Evolutionary conservation across 2,329 filamentous ascomycete species (phyloP).

Genomic region (Calonectria naviculata): DNA sequence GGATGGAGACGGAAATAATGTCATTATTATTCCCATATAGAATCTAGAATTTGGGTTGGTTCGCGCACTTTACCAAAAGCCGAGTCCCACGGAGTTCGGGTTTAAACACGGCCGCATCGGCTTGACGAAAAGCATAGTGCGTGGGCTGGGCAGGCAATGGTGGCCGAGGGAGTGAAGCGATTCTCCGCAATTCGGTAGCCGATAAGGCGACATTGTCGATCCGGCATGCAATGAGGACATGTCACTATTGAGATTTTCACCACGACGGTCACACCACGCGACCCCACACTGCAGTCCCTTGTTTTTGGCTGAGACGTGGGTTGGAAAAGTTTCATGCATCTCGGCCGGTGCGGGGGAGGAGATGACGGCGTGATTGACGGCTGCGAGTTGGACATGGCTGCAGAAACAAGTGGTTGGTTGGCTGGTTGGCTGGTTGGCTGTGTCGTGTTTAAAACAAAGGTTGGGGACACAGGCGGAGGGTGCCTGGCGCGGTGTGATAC

Average conservation of each 20-base stretch:
- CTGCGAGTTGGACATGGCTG: background rate
- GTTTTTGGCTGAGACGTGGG: background rate
- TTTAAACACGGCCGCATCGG: constrained; percentile 11
- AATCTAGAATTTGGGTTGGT: background rate
- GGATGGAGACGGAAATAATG: background rate
- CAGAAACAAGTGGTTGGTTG: background rate
- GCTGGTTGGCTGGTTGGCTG: background rate
- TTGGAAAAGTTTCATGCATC: background rate
- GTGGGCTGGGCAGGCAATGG: constrained; percentile 1
- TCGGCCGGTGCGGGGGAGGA: background rate
- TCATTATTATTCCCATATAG: background rate
- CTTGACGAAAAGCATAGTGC: background rate
- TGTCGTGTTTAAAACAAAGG: background rate
- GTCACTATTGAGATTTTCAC: background rate
- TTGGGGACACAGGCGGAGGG: background rate
- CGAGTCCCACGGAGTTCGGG: background rate
- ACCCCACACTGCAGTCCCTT: background rate
- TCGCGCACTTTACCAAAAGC: background rate
- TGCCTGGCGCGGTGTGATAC: background rate
- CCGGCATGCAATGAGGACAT: background rate
- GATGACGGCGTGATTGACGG: background rate
- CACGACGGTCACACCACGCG: background rate
- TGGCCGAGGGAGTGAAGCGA: background rate
- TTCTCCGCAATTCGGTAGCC: background rate
- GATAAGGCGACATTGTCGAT: constrained; percentile 5